phyloP scores from a whole-genome alignment of 192 early-diverging fungal genomes.

The Linnemannia zychae region DNA sequence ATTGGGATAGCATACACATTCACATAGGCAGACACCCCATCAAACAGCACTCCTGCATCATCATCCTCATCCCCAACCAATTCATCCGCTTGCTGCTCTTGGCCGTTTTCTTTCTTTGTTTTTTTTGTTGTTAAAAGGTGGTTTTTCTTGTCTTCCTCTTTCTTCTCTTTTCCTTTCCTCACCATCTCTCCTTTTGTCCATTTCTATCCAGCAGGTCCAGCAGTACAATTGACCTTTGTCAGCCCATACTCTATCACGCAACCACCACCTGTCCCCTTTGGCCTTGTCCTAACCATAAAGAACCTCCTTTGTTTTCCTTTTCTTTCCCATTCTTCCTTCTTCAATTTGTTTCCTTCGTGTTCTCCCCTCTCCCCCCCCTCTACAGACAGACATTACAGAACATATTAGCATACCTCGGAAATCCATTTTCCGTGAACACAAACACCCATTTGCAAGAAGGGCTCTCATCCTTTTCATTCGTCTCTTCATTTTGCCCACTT shows the following conservation, averaged over 20 bases:
- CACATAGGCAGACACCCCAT: background rate
- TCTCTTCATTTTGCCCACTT: background rate
- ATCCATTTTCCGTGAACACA: background rate
- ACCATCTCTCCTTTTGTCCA: background rate
- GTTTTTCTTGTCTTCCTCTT: background rate
- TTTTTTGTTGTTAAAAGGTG: background rate
- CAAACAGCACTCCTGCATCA: background rate
- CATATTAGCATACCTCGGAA: background rate
- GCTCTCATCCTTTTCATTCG: background rate
- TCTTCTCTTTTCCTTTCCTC: conserved; percentile 1
- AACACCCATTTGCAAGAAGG: too few species aligned
- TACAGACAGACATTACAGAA: background rate
- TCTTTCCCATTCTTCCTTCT: conserved; percentile 2
- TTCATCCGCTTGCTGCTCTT: conserved; percentile 1
- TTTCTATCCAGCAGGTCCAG: background rate
- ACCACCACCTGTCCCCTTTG: too few species aligned
- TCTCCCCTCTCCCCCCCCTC: background rate
- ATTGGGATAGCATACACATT: background rate
- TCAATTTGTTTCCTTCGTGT: background rate
- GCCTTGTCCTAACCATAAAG: background rate
- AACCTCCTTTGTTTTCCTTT: background rate
- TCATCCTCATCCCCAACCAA: background rate
- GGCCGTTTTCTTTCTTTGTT: conserved; percentile 3
- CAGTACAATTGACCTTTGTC: background rate
- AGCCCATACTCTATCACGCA: too few species aligned